These are phyloP conservation scores for Lactarius tabidus DNA, from an alignment of 768 basidiomycete genomes.

Conservation along the genomic window DNA sequence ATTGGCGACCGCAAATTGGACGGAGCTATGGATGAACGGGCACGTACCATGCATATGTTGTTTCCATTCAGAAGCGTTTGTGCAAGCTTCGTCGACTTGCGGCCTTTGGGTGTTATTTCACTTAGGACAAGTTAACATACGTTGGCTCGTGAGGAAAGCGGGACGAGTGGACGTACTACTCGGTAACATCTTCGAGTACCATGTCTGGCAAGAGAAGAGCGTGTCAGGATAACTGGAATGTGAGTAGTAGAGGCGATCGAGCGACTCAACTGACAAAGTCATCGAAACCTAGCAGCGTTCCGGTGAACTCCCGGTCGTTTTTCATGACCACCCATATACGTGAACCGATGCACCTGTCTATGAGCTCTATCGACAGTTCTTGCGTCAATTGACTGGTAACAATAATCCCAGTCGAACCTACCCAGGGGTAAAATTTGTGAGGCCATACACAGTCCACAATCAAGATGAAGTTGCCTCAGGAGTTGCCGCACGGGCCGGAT, in stretches of 20 bases:
- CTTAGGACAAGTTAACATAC: constrained; percentile 38
- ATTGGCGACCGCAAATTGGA: background rate
- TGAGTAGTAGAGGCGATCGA: background rate
- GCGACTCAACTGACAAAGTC: constrained; percentile 94
- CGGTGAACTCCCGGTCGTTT: constrained; percentile 93
- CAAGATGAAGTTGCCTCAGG: constrained; percentile 4
- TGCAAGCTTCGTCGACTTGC: constrained; percentile 73
- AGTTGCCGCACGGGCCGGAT: constrained; percentile 9
- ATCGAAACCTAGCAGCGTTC: constrained; percentile 92
- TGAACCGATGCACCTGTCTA: constrained; percentile 96
- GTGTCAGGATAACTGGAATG: background rate
- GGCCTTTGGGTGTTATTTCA: constrained; percentile 80
- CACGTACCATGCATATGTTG: constrained; percentile 90
- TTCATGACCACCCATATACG: constrained; percentile 99
- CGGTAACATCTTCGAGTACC: constrained; percentile 94
- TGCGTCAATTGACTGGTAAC: background rate
- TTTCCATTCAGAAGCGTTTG: constrained; percentile 92
- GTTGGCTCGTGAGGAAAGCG: background rate
- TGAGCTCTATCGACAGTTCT: constrained; percentile 59
- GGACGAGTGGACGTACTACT: constrained; percentile 63
- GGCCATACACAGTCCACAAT: constrained; percentile 57
- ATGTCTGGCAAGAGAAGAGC: constrained; percentile 51
- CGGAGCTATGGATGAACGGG: constrained; percentile 1
- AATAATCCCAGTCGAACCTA: constrained; percentile 31
- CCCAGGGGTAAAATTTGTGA: constrained; percentile 94